These are phyloP conservation scores for Pyrenochaeta sp. DNA, from an alignment of 2,329 filamentous ascomycete genomes.

Conservation along the genomic window DNA sequence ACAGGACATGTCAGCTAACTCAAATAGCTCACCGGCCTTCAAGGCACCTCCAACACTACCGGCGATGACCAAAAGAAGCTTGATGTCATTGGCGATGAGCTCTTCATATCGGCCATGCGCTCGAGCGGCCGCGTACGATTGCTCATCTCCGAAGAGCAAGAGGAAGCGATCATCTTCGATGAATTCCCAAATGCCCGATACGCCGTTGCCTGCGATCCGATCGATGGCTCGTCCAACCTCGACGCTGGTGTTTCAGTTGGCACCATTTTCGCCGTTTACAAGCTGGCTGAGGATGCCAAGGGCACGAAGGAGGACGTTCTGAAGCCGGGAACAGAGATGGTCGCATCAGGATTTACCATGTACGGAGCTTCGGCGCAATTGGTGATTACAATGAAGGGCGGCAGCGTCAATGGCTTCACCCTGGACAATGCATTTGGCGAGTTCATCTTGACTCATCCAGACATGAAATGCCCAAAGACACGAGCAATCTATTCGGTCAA, in stretches of 20 bases:
- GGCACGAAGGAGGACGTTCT: slow-evolving; percentile 87
- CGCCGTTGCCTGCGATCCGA: slow-evolving; percentile 95
- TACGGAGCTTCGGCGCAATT: slow-evolving; percentile 97
- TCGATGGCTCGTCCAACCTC: slow-evolving; percentile 96
- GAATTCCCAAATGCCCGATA: slow-evolving; percentile 80
- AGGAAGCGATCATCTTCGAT: slow-evolving; percentile 87
- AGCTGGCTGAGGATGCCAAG: slow-evolving; percentile 77
- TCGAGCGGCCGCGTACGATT: slow-evolving; percentile 90
- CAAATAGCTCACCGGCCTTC: slow-evolving; percentile 80
- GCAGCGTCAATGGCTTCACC: slow-evolving; percentile 95
- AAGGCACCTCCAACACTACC: slow-evolving; percentile 92
- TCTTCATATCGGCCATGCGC: slow-evolving; percentile 95
- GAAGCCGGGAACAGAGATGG: slow-evolving; percentile 86
- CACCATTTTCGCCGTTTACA: slow-evolving; percentile 95
- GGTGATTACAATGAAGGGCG: slow-evolving; percentile 95
- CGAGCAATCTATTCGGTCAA: slow-evolving; percentile 97
- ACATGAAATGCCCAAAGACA: slow-evolving; percentile 85
- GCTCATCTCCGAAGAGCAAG: slow-evolving; percentile 97
- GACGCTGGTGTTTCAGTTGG: slow-evolving; percentile 98
- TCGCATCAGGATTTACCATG: slow-evolving; percentile 99
- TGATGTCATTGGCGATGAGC: slow-evolving; percentile 97
- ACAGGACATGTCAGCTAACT: slow-evolving; percentile 18
- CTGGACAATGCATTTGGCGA: slow-evolving; percentile 96
- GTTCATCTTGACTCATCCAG: slow-evolving; percentile 96
- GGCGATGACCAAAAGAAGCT: slow-evolving; percentile 99